Conservation (phyloP, 2,329 filamentous ascomycete species). For the Bretziella fagacearum region DNA sequence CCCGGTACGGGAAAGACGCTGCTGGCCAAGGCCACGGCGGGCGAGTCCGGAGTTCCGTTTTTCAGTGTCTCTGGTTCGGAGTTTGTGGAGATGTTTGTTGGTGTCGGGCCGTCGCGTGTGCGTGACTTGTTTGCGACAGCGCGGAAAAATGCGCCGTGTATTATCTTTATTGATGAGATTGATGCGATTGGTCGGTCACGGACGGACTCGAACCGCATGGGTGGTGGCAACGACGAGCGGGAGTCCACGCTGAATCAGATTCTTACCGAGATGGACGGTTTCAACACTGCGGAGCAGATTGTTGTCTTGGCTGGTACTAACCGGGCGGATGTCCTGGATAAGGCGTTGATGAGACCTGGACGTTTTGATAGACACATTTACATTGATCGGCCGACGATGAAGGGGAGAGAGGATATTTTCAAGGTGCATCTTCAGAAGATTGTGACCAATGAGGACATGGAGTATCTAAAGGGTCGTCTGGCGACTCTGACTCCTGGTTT, state of each 20-base stretch:
- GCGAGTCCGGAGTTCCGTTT: constrained; percentile 92
- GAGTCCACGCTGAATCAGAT: constrained; percentile 97
- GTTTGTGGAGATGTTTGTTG: constrained; percentile 99
- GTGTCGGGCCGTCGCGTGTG: constrained; percentile 90
- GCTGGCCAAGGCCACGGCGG: constrained; percentile 90
- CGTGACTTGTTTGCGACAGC: constrained; percentile 89
- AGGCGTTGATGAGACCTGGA: constrained; percentile 88
- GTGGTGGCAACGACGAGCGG: constrained; percentile 89
- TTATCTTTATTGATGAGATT: constrained; percentile 99
- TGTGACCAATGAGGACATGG: constrained; percentile 76
- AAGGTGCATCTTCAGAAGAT: constrained; percentile 88
- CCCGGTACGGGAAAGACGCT: constrained; percentile 97
- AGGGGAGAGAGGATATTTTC: constrained; percentile 91
- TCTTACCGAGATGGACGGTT: constrained; percentile 96
- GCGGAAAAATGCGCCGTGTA: constrained; percentile 90
- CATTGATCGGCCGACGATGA: constrained; percentile 93
- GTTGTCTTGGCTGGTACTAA: constrained; percentile 96
- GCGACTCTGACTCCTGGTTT: constrained; percentile 90
- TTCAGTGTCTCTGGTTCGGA: constrained; percentile 97
- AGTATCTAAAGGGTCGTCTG: constrained; percentile 73
- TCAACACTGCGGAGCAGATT: constrained; percentile 92
- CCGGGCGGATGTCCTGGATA: constrained; percentile 82
- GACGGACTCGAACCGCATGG: constrained; percentile 51
- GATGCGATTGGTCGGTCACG: constrained; percentile 91
- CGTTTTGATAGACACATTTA: constrained; percentile 94